These are phyloP conservation scores for Crataegus laevigata DNA, from an alignment of 306 rosid species.

Conservation along the genomic window DNA sequence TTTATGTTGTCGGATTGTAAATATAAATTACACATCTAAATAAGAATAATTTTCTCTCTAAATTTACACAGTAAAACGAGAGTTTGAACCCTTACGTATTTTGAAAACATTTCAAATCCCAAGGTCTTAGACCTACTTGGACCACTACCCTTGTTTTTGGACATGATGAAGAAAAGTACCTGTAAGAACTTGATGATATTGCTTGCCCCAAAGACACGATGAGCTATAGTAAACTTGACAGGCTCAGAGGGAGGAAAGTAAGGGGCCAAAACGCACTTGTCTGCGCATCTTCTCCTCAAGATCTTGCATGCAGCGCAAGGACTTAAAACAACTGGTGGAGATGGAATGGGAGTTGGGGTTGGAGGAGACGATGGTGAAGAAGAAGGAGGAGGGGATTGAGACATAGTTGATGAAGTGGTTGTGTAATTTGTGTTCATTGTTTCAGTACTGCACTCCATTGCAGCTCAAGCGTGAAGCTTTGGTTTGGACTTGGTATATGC, in stretches of 20 bases:
- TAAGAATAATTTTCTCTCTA: not conserved
- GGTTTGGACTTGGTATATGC: not conserved
- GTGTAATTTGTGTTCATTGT: slow-evolving; percentile 4
- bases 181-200: slow-evolving; percentile 92
- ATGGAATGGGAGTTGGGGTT: slow-evolving; percentile 1
- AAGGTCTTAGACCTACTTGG: not conserved
- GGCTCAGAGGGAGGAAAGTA: slow-evolving; percentile 94
- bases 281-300: slow-evolving; percentile 73
- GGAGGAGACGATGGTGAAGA: slow-evolving; percentile 21
- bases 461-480: not conserved
- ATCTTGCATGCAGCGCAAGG: slow-evolving; percentile 97
- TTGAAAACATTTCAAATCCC: not conserved
- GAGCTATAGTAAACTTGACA: slow-evolving; percentile 82
- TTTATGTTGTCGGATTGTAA: not conserved
- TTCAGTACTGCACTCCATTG: slow-evolving; percentile 10
- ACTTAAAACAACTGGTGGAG: slow-evolving; percentile 39
- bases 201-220: slow-evolving; percentile 88
- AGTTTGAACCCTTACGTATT: not conserved
- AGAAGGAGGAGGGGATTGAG: slow-evolving; percentile 27
- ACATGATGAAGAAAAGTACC: slow-evolving; percentile 26
- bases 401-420: slow-evolving; percentile 19
- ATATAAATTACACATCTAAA: not conserved
- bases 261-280: slow-evolving; percentile 84
- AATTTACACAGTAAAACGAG: not conserved
- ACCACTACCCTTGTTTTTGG: not conserved